Conservation (phyloP, 305 asterid genomes). For the Fraxinus albicans region DNA sequence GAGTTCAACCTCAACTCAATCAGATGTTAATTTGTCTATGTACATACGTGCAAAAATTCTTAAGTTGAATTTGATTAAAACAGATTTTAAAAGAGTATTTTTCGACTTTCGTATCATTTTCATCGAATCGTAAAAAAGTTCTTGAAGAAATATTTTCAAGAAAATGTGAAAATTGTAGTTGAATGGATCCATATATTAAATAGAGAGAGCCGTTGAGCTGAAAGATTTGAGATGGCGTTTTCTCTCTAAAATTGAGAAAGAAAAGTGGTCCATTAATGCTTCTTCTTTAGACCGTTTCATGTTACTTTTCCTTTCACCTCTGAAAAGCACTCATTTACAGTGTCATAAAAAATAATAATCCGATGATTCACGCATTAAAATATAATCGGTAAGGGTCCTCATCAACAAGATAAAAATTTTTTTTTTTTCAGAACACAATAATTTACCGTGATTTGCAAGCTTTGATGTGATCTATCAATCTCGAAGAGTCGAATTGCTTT, state of each 20-base stretch:
- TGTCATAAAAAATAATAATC: neutral
- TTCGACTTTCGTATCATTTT: neutral
- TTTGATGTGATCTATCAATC: neutral
- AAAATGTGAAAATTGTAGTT: neutral
- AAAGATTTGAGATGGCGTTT: neutral
- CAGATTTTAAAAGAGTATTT: neutral
- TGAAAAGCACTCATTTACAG: neutral
- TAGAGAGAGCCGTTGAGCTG: neutral
- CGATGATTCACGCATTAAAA: neutral
- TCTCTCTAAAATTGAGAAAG: neutral
- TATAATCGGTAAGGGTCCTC: neutral
- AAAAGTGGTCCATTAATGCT: conserved; percentile 14
- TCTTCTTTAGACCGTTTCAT: neutral
- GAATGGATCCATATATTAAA: neutral
- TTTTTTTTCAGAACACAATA: neutral
- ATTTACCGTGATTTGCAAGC: neutral
- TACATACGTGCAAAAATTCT: neutral
- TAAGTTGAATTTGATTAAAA: neutral
- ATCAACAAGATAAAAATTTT: neutral
- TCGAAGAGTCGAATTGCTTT: neutral
- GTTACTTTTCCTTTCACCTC: conserved; percentile 9
- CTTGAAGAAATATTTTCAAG: neutral
- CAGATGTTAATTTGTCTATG: neutral
- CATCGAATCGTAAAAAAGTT: neutral
- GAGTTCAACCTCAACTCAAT: neutral